These are phyloP conservation scores for Microdochium nivale DNA, from an alignment of 2,329 filamentous ascomycete genomes.

Conservation along the genomic window DNA sequence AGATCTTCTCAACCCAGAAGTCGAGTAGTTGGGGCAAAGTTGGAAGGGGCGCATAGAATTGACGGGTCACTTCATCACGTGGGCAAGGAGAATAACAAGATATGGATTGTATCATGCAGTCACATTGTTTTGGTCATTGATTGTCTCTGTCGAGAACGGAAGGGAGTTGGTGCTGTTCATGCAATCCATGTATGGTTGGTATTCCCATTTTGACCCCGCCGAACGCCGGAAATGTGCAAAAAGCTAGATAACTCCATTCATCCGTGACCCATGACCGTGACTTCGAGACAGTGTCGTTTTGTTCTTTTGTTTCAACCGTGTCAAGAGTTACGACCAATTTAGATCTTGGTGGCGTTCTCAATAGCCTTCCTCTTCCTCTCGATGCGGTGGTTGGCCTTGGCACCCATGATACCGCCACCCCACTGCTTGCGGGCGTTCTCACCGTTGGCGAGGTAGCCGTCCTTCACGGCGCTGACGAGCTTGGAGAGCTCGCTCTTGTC, in stretches of 20 bases:
- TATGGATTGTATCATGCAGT: conserved; percentile 23
- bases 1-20: too few relatives aligned
- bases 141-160: conserved; percentile 1
- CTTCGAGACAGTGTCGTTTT: neutral
- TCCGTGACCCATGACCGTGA: conserved; percentile 15
- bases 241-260: conserved; percentile 20
- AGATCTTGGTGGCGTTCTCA: conserved; percentile 97
- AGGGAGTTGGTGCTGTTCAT: conserved; percentile 17
- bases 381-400: conserved; percentile 74
- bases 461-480: conserved; percentile 93
- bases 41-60: neutral
- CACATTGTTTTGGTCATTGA: conserved; percentile 6
- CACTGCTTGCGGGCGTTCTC: conserved; percentile 88
- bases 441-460: conserved; percentile 93
- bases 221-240: conserved; percentile 26
- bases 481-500: conserved; percentile 98
- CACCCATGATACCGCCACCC: conserved; percentile 99
- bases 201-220: conserved; percentile 25
- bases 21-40: too few relatives aligned
- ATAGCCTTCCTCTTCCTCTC: conserved; percentile 91
- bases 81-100: conserved; percentile 14
- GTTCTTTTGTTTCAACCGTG: neutral
- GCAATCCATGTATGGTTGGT: conserved; percentile 24
- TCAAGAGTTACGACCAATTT: conserved; percentile 27
- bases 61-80: conserved; percentile 12